phyloP scores from a whole-genome alignment of 129 eudicot genomes.

The Arctium minus region DNA sequence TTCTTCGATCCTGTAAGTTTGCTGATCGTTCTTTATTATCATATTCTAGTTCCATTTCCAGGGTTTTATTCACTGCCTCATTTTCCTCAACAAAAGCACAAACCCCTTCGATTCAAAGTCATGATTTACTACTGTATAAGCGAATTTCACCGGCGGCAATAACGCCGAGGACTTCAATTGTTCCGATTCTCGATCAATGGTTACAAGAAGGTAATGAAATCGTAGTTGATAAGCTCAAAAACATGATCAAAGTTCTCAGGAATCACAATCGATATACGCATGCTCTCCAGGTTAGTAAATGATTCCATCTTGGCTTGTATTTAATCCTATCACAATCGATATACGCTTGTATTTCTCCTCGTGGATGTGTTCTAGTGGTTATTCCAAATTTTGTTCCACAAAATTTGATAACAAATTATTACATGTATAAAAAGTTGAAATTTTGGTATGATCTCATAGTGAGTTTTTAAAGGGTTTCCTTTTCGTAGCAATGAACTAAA shows the following conservation, averaged over 20 bases:
- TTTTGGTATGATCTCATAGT: not conserved
- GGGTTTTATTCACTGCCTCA: constrained; percentile 11
- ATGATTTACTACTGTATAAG: not conserved
- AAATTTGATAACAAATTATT: not conserved
- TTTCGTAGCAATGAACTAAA: not conserved
- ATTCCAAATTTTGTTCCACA: not conserved
- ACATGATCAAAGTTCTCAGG: constrained; percentile 21
- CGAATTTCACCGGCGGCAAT: constrained; percentile 14
- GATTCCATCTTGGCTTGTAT: not conserved
- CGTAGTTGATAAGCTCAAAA: constrained; percentile 5
- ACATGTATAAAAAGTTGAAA: not conserved
- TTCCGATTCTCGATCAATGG: constrained; percentile 30
- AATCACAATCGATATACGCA: constrained; percentile 30
- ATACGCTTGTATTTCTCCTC: too few species aligned
- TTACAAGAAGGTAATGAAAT: constrained; percentile 1
- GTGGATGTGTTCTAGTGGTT: not conserved
- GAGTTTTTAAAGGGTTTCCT: not conserved
- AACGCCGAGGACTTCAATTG: not conserved
- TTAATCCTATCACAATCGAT: not conserved
- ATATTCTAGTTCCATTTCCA: not conserved
- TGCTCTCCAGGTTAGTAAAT: constrained; percentile 15
- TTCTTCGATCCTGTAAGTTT: constrained; percentile 5
- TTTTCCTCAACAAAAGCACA: constrained; percentile 1
- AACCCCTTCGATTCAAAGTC: not conserved
- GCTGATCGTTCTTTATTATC: not conserved